These are phyloP conservation scores for Hawksworthiomyces lignivorus DNA, from an alignment of 2,329 filamentous ascomycete species.

Conservation along the genomic window DNA sequence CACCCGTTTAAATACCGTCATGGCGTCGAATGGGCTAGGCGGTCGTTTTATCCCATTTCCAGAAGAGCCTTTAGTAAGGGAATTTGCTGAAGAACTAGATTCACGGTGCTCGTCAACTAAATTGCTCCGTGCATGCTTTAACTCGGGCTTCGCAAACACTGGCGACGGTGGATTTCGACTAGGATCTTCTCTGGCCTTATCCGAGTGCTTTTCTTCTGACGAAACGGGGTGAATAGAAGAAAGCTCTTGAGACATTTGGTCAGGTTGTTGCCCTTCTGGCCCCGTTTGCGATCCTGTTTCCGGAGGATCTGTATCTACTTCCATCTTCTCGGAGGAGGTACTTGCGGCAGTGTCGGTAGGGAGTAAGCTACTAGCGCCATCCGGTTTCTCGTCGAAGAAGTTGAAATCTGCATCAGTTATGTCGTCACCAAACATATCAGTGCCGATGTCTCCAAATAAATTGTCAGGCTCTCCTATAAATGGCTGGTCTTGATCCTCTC, in stretches of 20 bases:
- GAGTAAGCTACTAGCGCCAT: constrained; percentile 27
- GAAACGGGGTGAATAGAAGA: not conserved
- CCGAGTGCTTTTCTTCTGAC: not conserved
- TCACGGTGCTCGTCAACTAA: constrained; percentile 30
- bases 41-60: constrained; percentile 36
- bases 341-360: constrained; percentile 25
- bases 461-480: constrained; percentile 43
- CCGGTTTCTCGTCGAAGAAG: constrained; percentile 65
- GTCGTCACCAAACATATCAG: constrained; percentile 64
- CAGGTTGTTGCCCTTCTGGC: not conserved
- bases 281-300: not conserved
- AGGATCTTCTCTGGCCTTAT: not conserved
- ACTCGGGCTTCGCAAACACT: constrained; percentile 52
- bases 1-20: constrained; percentile 52
- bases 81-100: not conserved
- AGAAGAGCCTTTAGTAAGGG: not conserved
- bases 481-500: constrained; percentile 34
- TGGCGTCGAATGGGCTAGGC: constrained; percentile 49
- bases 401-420: constrained; percentile 80
- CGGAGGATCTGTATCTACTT: not conserved
- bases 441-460: constrained; percentile 61
- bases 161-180: constrained; percentile 16
- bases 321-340: constrained; percentile 4
- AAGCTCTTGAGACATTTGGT: not conserved
- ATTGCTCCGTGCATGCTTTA: constrained; percentile 50